These are phyloP conservation scores for Lolium multiflorum DNA, from an alignment of 176 grass and related monocot genomes.

Conservation along the genomic window DNA sequence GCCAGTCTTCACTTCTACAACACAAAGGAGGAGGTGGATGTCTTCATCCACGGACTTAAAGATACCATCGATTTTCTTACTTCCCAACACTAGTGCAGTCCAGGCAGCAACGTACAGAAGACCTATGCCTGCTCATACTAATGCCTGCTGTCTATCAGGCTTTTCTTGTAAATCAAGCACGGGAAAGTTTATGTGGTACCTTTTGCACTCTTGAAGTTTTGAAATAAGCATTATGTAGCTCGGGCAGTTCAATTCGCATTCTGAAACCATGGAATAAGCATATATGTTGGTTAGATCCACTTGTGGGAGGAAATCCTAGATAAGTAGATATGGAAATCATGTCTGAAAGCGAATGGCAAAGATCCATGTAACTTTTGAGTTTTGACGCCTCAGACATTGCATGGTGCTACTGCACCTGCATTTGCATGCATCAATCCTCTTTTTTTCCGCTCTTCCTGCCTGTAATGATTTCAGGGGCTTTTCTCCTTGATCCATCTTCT, in stretches of 20 bases:
- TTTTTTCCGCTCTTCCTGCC: neutral
- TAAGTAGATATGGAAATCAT: neutral
- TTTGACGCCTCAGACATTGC: neutral
- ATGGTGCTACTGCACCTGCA: conserved; percentile 18
- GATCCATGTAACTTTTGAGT: neutral
- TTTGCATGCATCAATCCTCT: neutral
- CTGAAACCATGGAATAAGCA: too few species aligned
- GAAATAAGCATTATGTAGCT: neutral
- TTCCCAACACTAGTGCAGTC: conserved; percentile 36
- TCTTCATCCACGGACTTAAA: conserved; percentile 72
- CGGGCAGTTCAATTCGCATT: neutral
- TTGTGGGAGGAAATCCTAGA: neutral
- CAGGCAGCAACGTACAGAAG: conserved; percentile 11
- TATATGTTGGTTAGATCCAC: neutral
- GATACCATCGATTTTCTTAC: conserved; percentile 73
- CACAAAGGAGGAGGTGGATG: conserved; percentile 85
- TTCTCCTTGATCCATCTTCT: conserved; percentile 6
- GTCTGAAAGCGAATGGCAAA: neutral
- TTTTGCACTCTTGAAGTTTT: neutral
- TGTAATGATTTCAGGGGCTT: conserved; percentile 24
- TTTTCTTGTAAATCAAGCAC: conserved; percentile 22
- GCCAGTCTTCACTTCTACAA: conserved; percentile 97
- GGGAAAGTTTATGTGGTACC: neutral
- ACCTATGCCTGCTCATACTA: conserved; percentile 4
- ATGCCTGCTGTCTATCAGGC: neutral